These are phyloP conservation scores for Durusdinium trenchii DNA, from an alignment of 73 alveolate genomes.

Conservation along the genomic window DNA sequence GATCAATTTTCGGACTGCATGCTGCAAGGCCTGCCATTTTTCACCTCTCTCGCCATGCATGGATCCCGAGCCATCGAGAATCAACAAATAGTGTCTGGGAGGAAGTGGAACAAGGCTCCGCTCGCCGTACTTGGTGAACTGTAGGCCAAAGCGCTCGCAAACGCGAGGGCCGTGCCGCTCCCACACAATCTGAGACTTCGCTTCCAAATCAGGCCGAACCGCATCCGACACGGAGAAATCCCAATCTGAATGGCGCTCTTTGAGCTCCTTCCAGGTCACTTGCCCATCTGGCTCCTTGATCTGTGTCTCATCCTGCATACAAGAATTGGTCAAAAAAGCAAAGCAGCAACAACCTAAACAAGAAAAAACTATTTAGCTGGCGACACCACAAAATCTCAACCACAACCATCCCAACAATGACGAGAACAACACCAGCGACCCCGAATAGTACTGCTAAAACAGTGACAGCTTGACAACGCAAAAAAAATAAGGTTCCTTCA, in stretches of 20 bases:
- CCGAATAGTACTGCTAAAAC: not conserved
- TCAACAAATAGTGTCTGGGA: not conserved
- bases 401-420: not conserved
- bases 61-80: not conserved
- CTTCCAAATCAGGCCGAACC: slow-evolving; percentile 12
- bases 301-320: not conserved
- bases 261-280: not conserved
- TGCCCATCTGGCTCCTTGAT: not conserved
- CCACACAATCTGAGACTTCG: slow-evolving; percentile 13
- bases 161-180: slow-evolving; percentile 6
- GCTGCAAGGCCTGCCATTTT: not conserved
- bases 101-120: not conserved
- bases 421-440: not conserved
- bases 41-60: not conserved
- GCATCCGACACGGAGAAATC: not conserved
- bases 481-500: slow-evolving; percentile 4
- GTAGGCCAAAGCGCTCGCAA: not conserved
- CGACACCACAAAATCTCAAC: not conserved
- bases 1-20: not conserved
- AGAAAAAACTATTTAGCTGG: not conserved
- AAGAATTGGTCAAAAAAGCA: too few relatives aligned
- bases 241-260: not conserved
- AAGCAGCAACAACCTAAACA: not conserved
- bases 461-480: not conserved
- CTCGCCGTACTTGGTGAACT: slow-evolving; percentile 59